Evolutionary conservation across 1,139 yeast genomes (phyloP).

Genomic region (Taphrina pruni): DNA sequence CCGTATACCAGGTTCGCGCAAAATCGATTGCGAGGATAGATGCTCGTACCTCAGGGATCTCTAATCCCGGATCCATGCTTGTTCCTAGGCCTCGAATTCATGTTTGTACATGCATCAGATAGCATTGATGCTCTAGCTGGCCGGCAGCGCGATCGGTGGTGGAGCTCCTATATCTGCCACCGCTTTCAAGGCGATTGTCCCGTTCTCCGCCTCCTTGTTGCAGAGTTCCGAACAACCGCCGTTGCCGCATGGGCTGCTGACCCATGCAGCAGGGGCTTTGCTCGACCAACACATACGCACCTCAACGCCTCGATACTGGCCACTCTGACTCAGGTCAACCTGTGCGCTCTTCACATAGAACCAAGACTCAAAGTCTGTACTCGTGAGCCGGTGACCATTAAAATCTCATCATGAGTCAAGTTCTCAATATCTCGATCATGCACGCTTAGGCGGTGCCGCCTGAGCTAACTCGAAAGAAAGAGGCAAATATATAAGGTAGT

Average conservation of each 20-base stretch:
- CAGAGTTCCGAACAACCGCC: conserved; percentile 4
- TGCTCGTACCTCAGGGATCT: no score
- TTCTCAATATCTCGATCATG: conserved; percentile 4
- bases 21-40: no score
- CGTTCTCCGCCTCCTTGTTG: background rate
- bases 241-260: conserved; percentile 18
- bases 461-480: conserved; percentile 1
- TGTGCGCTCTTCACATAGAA: background rate
- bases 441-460: conserved; percentile 16
- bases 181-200: background rate
- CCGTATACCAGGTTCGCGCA: no score
- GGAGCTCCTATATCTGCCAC: no score
- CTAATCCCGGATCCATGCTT: no score
- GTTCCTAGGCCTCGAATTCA: no score
- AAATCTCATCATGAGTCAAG: background rate
- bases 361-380: background rate
- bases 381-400: background rate
- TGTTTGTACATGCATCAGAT: no score
- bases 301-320: conserved; percentile 16
- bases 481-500: conserved; percentile 14
- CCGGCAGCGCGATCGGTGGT: no score
- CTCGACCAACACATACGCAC: conserved; percentile 21
- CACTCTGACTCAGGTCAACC: conserved; percentile 10
- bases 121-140: no score
- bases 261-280: conserved; percentile 4